Evolutionary conservation across 352 stramenopile species (phyloP), one percentile per base, ranked within the genome.

Genomic region (Phytophthora pisi): DNA sequence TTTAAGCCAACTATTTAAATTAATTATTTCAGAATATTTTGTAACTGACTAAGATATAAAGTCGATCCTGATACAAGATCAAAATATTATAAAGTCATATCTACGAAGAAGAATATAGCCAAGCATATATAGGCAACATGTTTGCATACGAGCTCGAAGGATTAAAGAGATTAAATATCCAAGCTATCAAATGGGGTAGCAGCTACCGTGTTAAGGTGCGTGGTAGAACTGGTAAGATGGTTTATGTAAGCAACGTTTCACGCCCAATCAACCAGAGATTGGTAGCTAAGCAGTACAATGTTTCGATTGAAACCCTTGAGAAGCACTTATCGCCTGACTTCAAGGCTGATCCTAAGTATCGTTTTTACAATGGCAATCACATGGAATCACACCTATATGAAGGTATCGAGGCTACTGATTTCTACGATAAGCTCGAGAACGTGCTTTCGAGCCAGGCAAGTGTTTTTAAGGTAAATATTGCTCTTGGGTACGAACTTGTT

Each of bases 381-480:
- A 58, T 46, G 31, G 51, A 58, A 24, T 49, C 51, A 1, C 31
- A 57, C 18, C 10, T 51, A 16, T 60, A 60, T 20, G 53, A 60
- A 16, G 10, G 23, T 20, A 26, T 50, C 26, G 7, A 26, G 15
- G 8, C 15, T 4, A 5, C 11, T 26, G 38, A 60, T 5, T 58
- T 58, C 49, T 53, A 51, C 16, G n/a, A 65, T 2, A 65, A 30
- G 2, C 26, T 30, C 3, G 26, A 30, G 26, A 30, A 30, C 26
- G 26, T 30, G 2, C 26, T 65, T 24, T 10, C 15, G 11, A 61
- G 0, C 9, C 54, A 52, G 42, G 30, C 3, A 13, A 52, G n/a
- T 45, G 47, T 47, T 18, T 65, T 53, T 16, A 57, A 57, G 24
- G 16, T 57, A 10, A 57, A 65, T 36, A 43, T 65, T 53, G 34